Percentiles rank a stretch among this genome's conserved stretches.
phyloP scores from a whole-genome alignment of 495 filamentous ascomycete species.

The Chaetomidium leptoderma region DNA sequence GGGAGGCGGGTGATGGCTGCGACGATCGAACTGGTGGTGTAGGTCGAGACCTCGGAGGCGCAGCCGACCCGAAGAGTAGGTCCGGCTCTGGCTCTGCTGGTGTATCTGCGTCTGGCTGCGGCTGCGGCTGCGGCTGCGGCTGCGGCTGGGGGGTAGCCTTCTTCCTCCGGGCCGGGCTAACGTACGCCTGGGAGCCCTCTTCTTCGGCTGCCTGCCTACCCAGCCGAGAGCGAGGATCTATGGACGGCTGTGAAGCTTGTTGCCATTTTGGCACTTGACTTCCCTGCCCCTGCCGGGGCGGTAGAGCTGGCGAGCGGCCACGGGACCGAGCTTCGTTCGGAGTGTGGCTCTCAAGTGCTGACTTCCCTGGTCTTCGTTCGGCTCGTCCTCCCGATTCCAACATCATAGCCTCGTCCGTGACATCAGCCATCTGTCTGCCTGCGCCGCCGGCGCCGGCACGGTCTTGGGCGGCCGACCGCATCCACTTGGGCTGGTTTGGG shows the following conservation, averaged over 20 bases:
- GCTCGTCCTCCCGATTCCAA: constrained; percentile 64
- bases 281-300: constrained; percentile 24
- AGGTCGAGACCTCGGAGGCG: constrained; percentile 19
- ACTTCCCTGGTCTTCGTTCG: constrained; percentile 34
- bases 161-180: constrained; percentile 81
- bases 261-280: constrained; percentile 43
- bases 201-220: constrained; percentile 73
- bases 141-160: constrained; percentile 51
- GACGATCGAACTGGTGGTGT: constrained; percentile 26
- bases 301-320: constrained; percentile 46
- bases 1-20: constrained; percentile 30
- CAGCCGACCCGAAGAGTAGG: constrained; percentile 50
- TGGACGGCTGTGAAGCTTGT: constrained; percentile 38
- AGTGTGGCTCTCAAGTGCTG: constrained; percentile 24
- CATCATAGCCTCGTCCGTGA: constrained; percentile 89
- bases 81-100: constrained; percentile 51
- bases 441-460: constrained; percentile 8
- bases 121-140: no score
- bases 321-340: constrained; percentile 31
- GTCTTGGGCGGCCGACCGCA: constrained; percentile 62
- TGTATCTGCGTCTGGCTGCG: no score
- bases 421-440: constrained; percentile 26
- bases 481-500: constrained; percentile 87
- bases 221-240: constrained; percentile 57
- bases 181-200: constrained; percentile 76